Evolutionary conservation across 73 alveolate species (phyloP), one percentile per base, ranked within the genome.

Genomic region (Paramecium octaurelia): DNA sequence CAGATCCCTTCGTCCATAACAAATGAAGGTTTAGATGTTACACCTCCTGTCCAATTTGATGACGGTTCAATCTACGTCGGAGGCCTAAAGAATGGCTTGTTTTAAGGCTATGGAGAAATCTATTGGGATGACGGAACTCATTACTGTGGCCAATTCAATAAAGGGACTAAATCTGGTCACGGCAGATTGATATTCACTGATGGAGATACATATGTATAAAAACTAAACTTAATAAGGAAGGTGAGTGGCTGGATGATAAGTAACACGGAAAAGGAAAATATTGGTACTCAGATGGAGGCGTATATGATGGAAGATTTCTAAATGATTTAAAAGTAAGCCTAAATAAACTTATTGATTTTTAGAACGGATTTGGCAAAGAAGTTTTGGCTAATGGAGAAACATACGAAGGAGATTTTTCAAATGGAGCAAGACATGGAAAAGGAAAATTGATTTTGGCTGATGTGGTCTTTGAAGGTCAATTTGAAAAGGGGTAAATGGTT

Each of bases 361-460:
- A 73, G 87, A 38, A 73, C 35, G 87, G 87, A 3, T 14, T 12
- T 12, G 87, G 87, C 16, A 36, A 36, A 43, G 87, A 73, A 36
- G 14, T n/a, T 9, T 73, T 23, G 8, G 18, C 31, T 20, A 73
- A 73, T 36, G 87, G 87, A 73, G 87, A 73, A 8, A 12, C 35
- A 12, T 96, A 95, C 71, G 93, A 92, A 27, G 99, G 99, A 38
- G 92, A 94, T 46, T 93, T 86, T n/a, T 85, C 59, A 0, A 73
- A 95, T 24, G 98, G 96, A 12, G 59, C 86, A 68, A 96, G 95
- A 46, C 97, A 96, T 44, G 99, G 99, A n/a, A 73, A 59, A 58
- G 99, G 98, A 10, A 86, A 88, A 58, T 69, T 93, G 68, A 92
- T 77, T 35, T 92, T 93, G 93, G 88, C 92, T 16, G 98, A 96